These are phyloP conservation scores for Microcos paniculata DNA, from an alignment of 345 rosid species.

Conservation along the genomic window DNA sequence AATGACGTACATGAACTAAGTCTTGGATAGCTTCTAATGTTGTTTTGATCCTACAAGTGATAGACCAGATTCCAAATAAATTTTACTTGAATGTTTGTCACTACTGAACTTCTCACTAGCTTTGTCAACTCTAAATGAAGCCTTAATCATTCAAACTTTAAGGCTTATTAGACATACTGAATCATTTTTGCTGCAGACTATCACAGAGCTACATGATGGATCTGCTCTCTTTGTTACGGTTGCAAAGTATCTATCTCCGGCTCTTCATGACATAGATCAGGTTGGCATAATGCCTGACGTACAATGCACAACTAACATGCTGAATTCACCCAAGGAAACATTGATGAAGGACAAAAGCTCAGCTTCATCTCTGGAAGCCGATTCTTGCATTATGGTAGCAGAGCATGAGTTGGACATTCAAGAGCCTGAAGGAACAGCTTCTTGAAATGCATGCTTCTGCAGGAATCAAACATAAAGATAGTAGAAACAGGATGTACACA, in stretches of 20 bases:
- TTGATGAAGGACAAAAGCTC: conserved; percentile 43
- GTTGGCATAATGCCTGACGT: conserved; percentile 83
- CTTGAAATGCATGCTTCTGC: conserved; percentile 34
- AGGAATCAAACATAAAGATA: background rate
- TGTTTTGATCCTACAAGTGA: background rate
- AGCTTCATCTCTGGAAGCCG: conserved; percentile 69
- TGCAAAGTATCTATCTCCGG: conserved; percentile 88
- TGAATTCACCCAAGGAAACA: conserved; percentile 50
- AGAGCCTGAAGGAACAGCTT: conserved; percentile 62
- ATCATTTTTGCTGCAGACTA: conserved; percentile 48
- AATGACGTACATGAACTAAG: background rate
- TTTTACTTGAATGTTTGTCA: background rate
- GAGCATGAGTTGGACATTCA: conserved; percentile 76
- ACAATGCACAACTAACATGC: conserved; percentile 75
- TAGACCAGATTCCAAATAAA: background rate
- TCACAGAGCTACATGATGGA: conserved; percentile 83
- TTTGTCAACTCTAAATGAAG: background rate
- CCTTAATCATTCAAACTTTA: conserved; percentile 11
- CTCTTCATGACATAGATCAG: conserved; percentile 81
- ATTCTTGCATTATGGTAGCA: conserved; percentile 87
- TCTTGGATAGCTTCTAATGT: background rate
- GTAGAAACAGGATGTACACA: background rate
- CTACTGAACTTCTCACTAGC: background rate
- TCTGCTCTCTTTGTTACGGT: conserved; percentile 89
- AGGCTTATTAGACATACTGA: conserved; percentile 17